Evolutionary conservation across 345 rosid species (phyloP).

Genomic region (Psidium guajava): DNA sequence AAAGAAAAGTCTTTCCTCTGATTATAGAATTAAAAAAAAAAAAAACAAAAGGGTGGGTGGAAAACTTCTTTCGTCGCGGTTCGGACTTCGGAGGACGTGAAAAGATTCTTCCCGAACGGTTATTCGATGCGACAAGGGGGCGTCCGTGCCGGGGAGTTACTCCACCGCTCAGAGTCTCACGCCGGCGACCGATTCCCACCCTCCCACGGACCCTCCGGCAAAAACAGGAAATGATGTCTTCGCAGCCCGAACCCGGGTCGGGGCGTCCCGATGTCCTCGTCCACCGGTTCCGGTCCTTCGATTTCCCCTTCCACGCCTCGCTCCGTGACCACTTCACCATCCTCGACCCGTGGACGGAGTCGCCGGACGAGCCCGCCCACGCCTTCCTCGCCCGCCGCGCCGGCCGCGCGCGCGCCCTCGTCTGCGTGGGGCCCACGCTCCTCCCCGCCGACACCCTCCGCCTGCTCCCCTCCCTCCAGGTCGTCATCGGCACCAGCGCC

Average conservation of each 20-base stretch:
- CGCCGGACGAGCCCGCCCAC: slow-evolving; percentile 5
- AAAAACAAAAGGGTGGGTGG: too few relatives aligned
- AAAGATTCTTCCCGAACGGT: too few relatives aligned
- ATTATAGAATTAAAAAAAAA: too few relatives aligned
- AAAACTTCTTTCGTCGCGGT: too few relatives aligned
- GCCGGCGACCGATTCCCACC: neutral
- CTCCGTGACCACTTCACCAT: neutral
- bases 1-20: too few relatives aligned
- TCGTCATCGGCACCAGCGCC: slow-evolving; percentile 20
- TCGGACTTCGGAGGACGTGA: too few relatives aligned
- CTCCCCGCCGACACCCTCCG: slow-evolving; percentile 13
- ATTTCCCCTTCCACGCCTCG: neutral
- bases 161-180: neutral
- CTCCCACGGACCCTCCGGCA: neutral
- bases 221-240: neutral
- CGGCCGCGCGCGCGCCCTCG: slow-evolving; percentile 13
- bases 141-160: neutral
- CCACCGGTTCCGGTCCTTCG: slow-evolving; percentile 14
- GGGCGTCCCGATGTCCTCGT: slow-evolving; percentile 11
- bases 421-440: slow-evolving; percentile 18
- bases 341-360: slow-evolving; percentile 17
- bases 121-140: neutral
- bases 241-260: neutral
- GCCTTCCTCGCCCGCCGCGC: slow-evolving; percentile 17
- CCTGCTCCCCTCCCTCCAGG: slow-evolving; percentile 16